A percentile compares a stretch with the other conserved stretches of the same genome.
phyloP scores from a whole-genome alignment of 2,329 filamentous ascomycete genomes.

The Aspergillaceae sp. region DNA sequence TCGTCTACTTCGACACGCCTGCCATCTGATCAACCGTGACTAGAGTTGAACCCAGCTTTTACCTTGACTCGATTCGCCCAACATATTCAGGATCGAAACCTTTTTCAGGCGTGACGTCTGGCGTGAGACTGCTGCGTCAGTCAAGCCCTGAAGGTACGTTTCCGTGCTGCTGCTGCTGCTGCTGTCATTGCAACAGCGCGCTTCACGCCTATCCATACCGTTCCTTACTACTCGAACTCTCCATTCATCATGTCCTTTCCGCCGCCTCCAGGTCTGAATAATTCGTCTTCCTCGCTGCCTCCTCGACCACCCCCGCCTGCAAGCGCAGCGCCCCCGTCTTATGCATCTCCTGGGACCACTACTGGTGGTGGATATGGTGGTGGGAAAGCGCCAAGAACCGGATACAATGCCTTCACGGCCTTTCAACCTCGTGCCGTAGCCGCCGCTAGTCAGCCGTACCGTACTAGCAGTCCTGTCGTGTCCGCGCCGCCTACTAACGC shows the following conservation, averaged over 20 bases:
- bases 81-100: conserved; percentile 6
- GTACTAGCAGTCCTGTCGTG: conserved; percentile 29
- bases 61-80: background rate
- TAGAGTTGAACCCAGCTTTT: no score
- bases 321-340: conserved; percentile 31
- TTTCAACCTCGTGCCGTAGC: conserved; percentile 55
- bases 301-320: conserved; percentile 61
- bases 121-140: conserved; percentile 26
- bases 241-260: conserved; percentile 69
- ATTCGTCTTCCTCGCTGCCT: conserved; percentile 57
- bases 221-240: conserved; percentile 23
- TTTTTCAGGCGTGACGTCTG: conserved; percentile 28
- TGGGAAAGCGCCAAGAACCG: conserved; percentile 21
- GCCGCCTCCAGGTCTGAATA: conserved; percentile 65
- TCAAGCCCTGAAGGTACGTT: conserved; percentile 37
- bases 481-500: conserved; percentile 28
- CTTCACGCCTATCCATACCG: conserved; percentile 20
- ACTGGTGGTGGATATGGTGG: conserved; percentile 26
- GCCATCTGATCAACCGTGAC: no score
- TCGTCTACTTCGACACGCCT: no score
- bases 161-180: conserved; percentile 5
- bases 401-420: conserved; percentile 42
- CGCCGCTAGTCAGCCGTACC: conserved; percentile 29
- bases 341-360: conserved; percentile 16
- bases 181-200: conserved; percentile 23